Evolutionary conservation across 371 early-diverging fungal genomes (phyloP), one percentile per base, ranked within the genome.

Genomic region (Actinomortierella ambigua): DNA sequence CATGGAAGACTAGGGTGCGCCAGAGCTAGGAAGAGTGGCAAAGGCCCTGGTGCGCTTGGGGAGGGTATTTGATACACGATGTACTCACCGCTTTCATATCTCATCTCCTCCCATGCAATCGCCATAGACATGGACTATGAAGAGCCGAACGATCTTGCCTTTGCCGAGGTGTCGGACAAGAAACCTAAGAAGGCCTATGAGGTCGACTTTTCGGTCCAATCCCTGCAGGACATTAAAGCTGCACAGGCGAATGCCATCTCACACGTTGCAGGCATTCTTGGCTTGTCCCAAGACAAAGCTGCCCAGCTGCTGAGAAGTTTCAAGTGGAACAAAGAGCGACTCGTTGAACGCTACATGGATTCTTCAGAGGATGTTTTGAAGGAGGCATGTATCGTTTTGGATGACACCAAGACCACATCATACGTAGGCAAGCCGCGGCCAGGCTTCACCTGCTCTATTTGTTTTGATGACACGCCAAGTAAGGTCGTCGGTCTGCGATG

Each of bases 301-400:
- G 81, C 85, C 24, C 88, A 90, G 15, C 76, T 95, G 58, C 81
- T 95, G 46, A 87, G 93, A 47, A 78, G 85, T 71, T 95, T 89
- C 77, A 82, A 86, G 62, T 97, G 97, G 97, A 95, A 95, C 78
- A 94, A 94, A 77, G 98, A 98, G 68, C 79, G 85, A 54, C 79
- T 97, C 22, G 84, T 97, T 50, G 98, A 98, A 70, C 79, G 83
- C 42, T 95, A 93, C 73, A 91, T 95, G 89, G 93, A 94, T 47
- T 76, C 82, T 39, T 83, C 92, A 0, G 90, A 88, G 15, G 81
- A 83, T 20, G 91, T 91, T 18, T 63, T 91, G 41, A 64, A 65
- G 46, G 68, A 80, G 22, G 93, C 94, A 2, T 97, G 98, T 5
- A 86, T 98, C 9, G 71, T 87, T 18, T 69, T 85, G 9, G 78